Evolutionary conservation across 805 yeast species (phyloP).

Genomic region (Wickerhamiella hasegawae): DNA sequence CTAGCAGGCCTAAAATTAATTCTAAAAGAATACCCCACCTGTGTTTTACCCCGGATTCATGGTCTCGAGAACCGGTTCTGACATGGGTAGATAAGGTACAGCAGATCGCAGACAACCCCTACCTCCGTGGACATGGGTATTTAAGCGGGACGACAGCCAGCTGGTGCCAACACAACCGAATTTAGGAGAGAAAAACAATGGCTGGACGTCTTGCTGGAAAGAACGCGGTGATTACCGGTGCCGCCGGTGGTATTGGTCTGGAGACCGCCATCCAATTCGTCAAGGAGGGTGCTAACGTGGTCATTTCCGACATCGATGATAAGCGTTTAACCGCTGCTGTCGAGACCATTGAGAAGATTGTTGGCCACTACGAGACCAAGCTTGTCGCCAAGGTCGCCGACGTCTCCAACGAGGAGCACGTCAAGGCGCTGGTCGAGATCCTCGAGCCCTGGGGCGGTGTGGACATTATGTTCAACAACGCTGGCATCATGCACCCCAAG

Average conservation of each 20-base stretch:
- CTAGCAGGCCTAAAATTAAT: too few relatives aligned
- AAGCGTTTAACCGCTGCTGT: conserved; percentile 37
- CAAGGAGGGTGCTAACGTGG: conserved; percentile 76
- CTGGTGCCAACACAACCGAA: too few relatives aligned
- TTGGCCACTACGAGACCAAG: conserved; percentile 59
- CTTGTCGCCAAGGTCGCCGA: conserved; percentile 25
- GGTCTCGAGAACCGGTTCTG: too few relatives aligned
- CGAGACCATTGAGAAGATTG: conserved; percentile 48
- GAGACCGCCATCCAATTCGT: conserved; percentile 56
- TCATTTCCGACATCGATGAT: conserved; percentile 56
- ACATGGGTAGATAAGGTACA: too few relatives aligned
- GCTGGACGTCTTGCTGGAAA: conserved; percentile 22
- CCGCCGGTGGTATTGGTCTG: conserved; percentile 26
- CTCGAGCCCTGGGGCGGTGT: conserved; percentile 62
- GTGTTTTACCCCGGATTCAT: too few relatives aligned
- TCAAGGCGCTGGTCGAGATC: conserved; percentile 27
- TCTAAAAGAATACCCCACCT: too few relatives aligned
- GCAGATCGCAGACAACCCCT: too few relatives aligned
- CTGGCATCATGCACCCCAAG: conserved; percentile 43
- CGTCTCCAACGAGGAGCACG: conserved; percentile 21
- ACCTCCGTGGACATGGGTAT: too few relatives aligned
- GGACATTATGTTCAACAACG: conserved; percentile 73
- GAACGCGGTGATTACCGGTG: conserved; percentile 34
- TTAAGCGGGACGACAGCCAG: too few relatives aligned
- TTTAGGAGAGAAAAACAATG: conserved; percentile 1